A percentile compares a stretch with the other conserved stretches of the same genome.
phyloP scores from a whole-genome alignment of 2,329 filamentous ascomycete species.

The Fusarium nelsonii region DNA sequence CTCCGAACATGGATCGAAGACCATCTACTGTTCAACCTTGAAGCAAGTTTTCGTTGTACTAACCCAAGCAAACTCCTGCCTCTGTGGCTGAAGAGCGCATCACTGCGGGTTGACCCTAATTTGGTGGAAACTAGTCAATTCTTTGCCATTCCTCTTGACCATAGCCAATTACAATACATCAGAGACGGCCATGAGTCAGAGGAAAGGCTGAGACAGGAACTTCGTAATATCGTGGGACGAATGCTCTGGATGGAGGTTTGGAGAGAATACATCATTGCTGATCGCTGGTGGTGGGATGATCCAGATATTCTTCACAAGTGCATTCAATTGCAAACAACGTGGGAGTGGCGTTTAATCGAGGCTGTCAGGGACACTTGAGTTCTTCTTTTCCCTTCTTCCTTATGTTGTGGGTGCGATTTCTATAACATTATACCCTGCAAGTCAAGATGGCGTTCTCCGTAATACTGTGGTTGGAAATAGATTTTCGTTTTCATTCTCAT shows the following conservation, averaged over 20 bases:
- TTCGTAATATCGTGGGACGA: constrained; percentile 65
- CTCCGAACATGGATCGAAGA: constrained; percentile 72
- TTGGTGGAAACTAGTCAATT: constrained; percentile 61
- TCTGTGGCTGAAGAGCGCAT: constrained; percentile 67
- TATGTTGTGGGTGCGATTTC: not conserved
- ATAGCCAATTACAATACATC: constrained; percentile 26
- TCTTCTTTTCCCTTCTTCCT: not conserved
- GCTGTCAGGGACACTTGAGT: constrained; percentile 60
- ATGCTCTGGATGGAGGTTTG: constrained; percentile 72
- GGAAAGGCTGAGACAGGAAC: constrained; percentile 56
- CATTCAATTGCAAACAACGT: constrained; percentile 63
- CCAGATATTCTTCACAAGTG: constrained; percentile 66
- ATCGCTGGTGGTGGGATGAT: constrained; percentile 73
- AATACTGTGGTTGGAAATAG: not conserved
- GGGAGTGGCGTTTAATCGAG: constrained; percentile 69
- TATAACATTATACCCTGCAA: constrained; percentile 28
- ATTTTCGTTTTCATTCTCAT: not conserved
- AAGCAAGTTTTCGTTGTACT: constrained; percentile 68
- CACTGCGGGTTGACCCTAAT: constrained; percentile 61
- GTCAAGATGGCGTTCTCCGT: not conserved
- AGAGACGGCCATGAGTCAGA: constrained; percentile 43
- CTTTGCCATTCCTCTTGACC: constrained; percentile 54
- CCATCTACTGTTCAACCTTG: constrained; percentile 69
- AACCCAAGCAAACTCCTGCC: constrained; percentile 70
- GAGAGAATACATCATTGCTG: constrained; percentile 63